These are phyloP conservation scores for Daldinia loculata DNA, from an alignment of 495 filamentous ascomycete genomes.

Conservation along the genomic window DNA sequence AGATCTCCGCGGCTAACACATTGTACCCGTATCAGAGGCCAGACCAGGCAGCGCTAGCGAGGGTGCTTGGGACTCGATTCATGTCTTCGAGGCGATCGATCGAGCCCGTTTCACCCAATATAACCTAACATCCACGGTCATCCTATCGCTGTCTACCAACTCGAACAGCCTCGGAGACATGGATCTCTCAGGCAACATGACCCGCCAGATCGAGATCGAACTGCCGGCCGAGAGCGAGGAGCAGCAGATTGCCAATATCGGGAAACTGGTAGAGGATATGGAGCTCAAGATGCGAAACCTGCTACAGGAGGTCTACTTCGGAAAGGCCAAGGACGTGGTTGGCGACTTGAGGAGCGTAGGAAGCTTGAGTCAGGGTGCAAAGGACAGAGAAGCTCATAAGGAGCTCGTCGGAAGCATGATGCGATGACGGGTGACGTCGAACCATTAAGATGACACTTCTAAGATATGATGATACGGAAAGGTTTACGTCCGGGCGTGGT, in stretches of 20 bases:
- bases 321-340: constrained; percentile 99
- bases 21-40: constrained; percentile 46
- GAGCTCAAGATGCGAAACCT: constrained; percentile 99
- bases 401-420: constrained; percentile 88
- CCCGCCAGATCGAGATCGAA: constrained; percentile 91
- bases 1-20: constrained; percentile 31
- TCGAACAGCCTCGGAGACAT: constrained; percentile 81
- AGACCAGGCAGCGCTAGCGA: constrained; percentile 73
- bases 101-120: constrained; percentile 91
- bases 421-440: constrained; percentile 46
- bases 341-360: constrained; percentile 93
- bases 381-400: constrained; percentile 83
- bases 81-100: constrained; percentile 96
- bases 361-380: constrained; percentile 83
- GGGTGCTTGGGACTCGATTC: constrained; percentile 97
- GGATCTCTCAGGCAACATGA: constrained; percentile 97
- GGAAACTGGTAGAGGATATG: constrained; percentile 97
- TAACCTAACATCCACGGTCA: constrained; percentile 97
- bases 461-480: constrained; percentile 16
- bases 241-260: constrained; percentile 95
- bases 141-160: constrained; percentile 80
- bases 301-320: constrained; percentile 99
- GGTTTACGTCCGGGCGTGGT: constrained; percentile 14
- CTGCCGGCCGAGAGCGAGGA: constrained; percentile 88
- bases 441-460: constrained; percentile 4